Percentiles rank a stretch among this genome's conserved stretches.
These are phyloP conservation scores for Trichoderma cornu-damae DNA, from an alignment of 2,329 filamentous ascomycete species.

Conservation along the genomic window DNA sequence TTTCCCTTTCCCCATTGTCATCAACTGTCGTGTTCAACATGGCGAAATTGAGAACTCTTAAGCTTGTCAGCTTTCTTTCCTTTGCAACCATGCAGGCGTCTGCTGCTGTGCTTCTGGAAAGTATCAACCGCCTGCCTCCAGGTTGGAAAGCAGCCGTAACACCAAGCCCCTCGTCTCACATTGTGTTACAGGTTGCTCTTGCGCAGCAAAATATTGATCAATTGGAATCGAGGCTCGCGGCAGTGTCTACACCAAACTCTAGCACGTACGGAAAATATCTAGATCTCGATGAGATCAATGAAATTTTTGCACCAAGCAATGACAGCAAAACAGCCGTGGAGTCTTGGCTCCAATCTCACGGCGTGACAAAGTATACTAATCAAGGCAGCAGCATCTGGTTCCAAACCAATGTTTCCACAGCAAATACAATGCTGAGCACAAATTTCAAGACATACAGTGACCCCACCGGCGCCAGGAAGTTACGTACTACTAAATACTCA, in stretches of 20 bases:
- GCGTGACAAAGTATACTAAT: background rate
- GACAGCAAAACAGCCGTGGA: background rate
- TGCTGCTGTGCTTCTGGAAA: background rate
- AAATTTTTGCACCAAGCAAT: constrained; percentile 1
- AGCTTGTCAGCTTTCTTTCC: background rate
- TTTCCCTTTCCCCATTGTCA: background rate
- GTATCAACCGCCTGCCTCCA: background rate
- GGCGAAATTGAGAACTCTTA: background rate
- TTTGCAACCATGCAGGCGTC: background rate
- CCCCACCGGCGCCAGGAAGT: background rate
- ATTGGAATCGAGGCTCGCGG: constrained; percentile 8
- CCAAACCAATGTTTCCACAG: background rate
- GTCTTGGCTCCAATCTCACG: constrained; percentile 10
- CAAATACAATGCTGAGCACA: constrained; percentile 7
- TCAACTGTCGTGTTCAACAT: background rate
- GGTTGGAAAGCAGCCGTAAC: background rate
- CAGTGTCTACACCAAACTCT: constrained; percentile 4
- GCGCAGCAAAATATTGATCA: constrained; percentile 10
- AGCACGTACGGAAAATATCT: constrained; percentile 8
- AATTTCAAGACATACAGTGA: constrained; percentile 4
- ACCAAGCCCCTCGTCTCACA: background rate
- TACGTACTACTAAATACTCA: constrained; percentile 21
- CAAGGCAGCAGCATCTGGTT: constrained; percentile 4
- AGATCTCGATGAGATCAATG: background rate
- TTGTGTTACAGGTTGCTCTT: constrained; percentile 7